These are phyloP conservation scores for Ustilago trichophora DNA, from an alignment of 1,284 basidiomycete genomes.

Conservation along the genomic window DNA sequence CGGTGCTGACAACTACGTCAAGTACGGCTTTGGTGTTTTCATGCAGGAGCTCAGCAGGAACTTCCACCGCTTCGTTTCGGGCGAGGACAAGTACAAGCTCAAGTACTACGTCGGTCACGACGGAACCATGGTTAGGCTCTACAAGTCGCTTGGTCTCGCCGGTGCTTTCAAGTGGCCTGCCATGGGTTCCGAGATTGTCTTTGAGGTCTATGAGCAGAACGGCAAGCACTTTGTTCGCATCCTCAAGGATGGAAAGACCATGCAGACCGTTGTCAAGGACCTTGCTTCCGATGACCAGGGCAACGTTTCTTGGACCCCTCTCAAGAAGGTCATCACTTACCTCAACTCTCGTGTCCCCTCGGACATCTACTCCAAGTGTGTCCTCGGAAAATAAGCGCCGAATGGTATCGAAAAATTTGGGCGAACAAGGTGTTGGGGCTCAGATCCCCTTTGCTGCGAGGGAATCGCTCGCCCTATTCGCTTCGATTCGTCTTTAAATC, in stretches of 20 bases:
- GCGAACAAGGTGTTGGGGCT: no score
- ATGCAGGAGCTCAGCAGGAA: slow-evolving; percentile 36
- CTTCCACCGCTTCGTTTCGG: slow-evolving; percentile 14
- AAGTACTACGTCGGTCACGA: slow-evolving; percentile 54
- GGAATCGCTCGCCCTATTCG: no score
- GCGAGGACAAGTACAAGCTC: slow-evolving; percentile 25
- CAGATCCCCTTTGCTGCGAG: no score
- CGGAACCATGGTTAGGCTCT: slow-evolving; percentile 54
- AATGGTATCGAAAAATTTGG: no score
- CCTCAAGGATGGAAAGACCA: slow-evolving; percentile 32
- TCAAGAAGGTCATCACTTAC: slow-evolving; percentile 39
- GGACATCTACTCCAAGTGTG: slow-evolving; percentile 44
- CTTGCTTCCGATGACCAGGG: slow-evolving; percentile 12
- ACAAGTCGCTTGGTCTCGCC: slow-evolving; percentile 40
- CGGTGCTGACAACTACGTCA: slow-evolving; percentile 49
- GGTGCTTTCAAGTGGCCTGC: slow-evolving; percentile 46
- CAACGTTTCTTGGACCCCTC: slow-evolving; percentile 14
- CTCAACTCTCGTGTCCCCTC: slow-evolving; percentile 35
- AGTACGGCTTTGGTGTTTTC: slow-evolving; percentile 48
- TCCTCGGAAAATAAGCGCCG: slow-evolving; percentile 18
- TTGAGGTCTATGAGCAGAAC: slow-evolving; percentile 44
- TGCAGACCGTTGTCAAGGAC: slow-evolving; percentile 21
- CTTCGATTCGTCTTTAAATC: no score
- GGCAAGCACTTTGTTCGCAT: slow-evolving; percentile 16
- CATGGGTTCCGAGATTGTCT: slow-evolving; percentile 42